Evolutionary conservation across 208 protist species (phyloP).

Genomic region (Crithidia thermophila): DNA sequence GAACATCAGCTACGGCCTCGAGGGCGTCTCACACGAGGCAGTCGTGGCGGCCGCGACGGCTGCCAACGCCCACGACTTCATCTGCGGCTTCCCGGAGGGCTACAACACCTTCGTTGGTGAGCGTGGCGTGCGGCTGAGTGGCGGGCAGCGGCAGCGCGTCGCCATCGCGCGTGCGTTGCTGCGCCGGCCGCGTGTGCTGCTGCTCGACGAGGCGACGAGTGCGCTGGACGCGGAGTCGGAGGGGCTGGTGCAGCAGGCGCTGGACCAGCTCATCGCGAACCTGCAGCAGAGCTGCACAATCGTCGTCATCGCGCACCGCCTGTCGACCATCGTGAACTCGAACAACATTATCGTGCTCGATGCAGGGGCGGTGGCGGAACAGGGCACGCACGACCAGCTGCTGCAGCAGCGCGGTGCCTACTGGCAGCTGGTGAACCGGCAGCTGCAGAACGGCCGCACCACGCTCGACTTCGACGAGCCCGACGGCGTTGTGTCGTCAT

Average conservation of each 20-base stretch:
- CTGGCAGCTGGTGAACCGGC: constrained; percentile 43
- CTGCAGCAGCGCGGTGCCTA: constrained; percentile 37
- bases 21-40: constrained; percentile 30
- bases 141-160: constrained; percentile 95
- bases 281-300: constrained; percentile 66
- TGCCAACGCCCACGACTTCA: constrained; percentile 66
- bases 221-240: constrained; percentile 81
- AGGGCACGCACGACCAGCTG: constrained; percentile 53
- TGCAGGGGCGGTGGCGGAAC: constrained; percentile 47
- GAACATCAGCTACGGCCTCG: constrained; percentile 67
- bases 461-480: constrained; percentile 46
- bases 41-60: constrained; percentile 42
- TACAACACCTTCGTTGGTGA: constrained; percentile 62
- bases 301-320: constrained; percentile 67
- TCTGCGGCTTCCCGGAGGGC: constrained; percentile 41
- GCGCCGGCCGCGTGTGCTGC: constrained; percentile 57
- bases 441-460: constrained; percentile 37
- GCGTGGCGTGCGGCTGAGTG: constrained; percentile 84
- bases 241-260: constrained; percentile 87
- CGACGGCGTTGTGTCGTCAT: constrained; percentile 11
- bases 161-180: constrained; percentile 95
- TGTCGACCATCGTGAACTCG: constrained; percentile 58
- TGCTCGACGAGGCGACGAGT: constrained; percentile 96
- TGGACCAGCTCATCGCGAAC: constrained; percentile 58
- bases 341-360: constrained; percentile 70